Evolutionary conservation across 2,329 filamentous ascomycete species (phyloP).

Genomic region (Aspergillus sp.): DNA sequence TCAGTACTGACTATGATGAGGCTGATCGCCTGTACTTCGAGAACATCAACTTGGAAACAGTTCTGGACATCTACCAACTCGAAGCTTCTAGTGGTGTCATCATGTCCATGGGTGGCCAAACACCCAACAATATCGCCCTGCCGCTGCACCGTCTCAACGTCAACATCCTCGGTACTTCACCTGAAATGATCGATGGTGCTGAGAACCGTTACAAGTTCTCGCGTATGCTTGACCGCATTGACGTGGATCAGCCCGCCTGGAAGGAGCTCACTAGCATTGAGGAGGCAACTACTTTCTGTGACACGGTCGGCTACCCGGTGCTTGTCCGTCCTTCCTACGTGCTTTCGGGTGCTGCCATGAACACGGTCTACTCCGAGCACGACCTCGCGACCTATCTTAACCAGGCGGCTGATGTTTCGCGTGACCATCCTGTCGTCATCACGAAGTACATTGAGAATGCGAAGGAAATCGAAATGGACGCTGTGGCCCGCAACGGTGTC

Average conservation of each 20-base stretch:
- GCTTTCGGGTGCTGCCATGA: constrained; percentile 95
- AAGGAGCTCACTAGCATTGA: constrained; percentile 94
- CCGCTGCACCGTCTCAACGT: constrained; percentile 81
- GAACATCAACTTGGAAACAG: constrained; percentile 81
- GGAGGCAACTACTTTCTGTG: constrained; percentile 79
- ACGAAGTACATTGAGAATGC: constrained; percentile 99
- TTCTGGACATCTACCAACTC: constrained; percentile 87
- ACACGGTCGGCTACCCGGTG: constrained; percentile 84
- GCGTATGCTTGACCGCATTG: constrained; percentile 90
- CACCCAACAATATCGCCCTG: constrained; percentile 93
- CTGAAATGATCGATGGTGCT: constrained; percentile 96
- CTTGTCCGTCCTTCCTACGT: constrained; percentile 95
- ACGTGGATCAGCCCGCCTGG: constrained; percentile 94
- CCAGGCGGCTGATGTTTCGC: constrained; percentile 86
- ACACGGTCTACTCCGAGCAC: constrained; percentile 94
- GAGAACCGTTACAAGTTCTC: constrained; percentile 99
- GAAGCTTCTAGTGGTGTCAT: constrained; percentile 78
- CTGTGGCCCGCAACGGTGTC: constrained; percentile 79
- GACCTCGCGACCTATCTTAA: constrained; percentile 81
- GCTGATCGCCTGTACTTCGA: constrained; percentile 94
- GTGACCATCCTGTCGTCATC: constrained; percentile 94
- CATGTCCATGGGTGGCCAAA: constrained; percentile 94
- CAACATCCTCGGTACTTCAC: constrained; percentile 88
- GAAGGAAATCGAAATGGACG: constrained; percentile 99
- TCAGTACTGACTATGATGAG: constrained; percentile 86